Evolutionary conservation across 495 filamentous ascomycete genomes (phyloP).

Genomic region (Evernia prunastri): DNA sequence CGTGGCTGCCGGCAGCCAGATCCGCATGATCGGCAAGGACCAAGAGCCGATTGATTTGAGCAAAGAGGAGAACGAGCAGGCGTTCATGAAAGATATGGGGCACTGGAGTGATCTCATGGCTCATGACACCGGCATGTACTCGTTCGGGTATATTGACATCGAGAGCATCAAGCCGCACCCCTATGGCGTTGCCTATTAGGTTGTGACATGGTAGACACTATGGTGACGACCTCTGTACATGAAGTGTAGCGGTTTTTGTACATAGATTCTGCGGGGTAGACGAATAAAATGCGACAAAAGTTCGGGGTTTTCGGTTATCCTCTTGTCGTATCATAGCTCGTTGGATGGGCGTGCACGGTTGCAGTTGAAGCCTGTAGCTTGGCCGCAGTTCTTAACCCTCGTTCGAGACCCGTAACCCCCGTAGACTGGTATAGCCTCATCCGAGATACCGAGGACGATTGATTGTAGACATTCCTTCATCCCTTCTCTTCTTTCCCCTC

Average conservation of each 20-base stretch:
- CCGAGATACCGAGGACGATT: too few species aligned
- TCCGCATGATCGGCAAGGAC: slow-evolving; percentile 47
- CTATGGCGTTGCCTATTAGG: slow-evolving; percentile 30
- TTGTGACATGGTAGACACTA: background rate
- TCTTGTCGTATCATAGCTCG: background rate
- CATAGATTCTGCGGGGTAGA: background rate
- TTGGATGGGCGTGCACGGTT: background rate
- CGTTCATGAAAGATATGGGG: slow-evolving; percentile 38
- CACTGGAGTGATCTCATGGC: slow-evolving; percentile 34
- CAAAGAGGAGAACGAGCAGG: slow-evolving; percentile 36
- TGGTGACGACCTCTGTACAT: background rate
- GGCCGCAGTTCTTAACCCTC: background rate
- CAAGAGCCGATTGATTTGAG: slow-evolving; percentile 48
- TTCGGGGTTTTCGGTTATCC: too few species aligned
- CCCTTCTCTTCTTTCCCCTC: slow-evolving; percentile 13
- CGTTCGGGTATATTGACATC: slow-evolving; percentile 40
- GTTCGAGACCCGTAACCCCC: background rate
- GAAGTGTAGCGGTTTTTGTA: background rate
- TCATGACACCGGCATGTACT: slow-evolving; percentile 31
- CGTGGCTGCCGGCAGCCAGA: slow-evolving; percentile 43
- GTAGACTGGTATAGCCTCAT: background rate
- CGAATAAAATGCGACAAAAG: background rate
- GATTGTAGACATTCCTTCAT: background rate
- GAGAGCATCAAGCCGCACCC: slow-evolving; percentile 29
- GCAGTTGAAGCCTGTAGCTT: background rate